Base-by-base conservation (phyloP, 495 filamentous ascomycete species). In the Amphirosellinia nigrospora region DNA sequence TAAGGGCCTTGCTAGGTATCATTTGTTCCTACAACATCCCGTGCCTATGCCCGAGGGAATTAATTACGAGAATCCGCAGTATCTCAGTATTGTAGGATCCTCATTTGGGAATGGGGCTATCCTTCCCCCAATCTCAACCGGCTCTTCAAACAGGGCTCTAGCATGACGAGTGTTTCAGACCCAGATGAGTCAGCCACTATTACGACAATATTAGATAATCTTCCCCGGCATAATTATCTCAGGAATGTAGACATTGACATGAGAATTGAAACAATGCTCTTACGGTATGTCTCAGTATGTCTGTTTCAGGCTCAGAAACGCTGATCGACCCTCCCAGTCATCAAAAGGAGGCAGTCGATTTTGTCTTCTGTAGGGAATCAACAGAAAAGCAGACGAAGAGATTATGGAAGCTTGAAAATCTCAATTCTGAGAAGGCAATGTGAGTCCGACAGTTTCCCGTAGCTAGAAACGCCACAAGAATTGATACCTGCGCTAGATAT, bases 11-110 rank as follows among this genome's bases (percentile, higher is more conserved):
- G 38, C 67, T 8, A 58, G 21, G 30, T 53, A 53, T 55, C 67
- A 45, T 28, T 52, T 70, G 23, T 70, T 70, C 21, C 53, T 70
- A 21, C 67, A 70, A 32, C 67, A 70, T 23, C 67, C 67, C 7
- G n/a, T 53, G 10, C 59, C 34, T 38, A 38, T 56, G 36, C 67
- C 46, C 1, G 41, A 34, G 23, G 41, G 30, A 23, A 53, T 64
- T 34, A 21, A 21, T 45, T 70, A 70, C 58, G 58, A 70, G 16
- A 70, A 70, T 28, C 67, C 67, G 5, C 67, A 70, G n/a, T 70
- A 70, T 56, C 67, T 70, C 21, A 45, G 34, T 38, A 70, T 55
- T 6, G 58, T 53, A 16, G 58, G 34, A 16, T 39, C 30, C 23
- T 55, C 45, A 16, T 53, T 64, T 23, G 19, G 58, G 30, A 63